These are phyloP conservation scores for Nakazawaea pomicola DNA, from an alignment of 805 yeast species.

Conservation along the genomic window DNA sequence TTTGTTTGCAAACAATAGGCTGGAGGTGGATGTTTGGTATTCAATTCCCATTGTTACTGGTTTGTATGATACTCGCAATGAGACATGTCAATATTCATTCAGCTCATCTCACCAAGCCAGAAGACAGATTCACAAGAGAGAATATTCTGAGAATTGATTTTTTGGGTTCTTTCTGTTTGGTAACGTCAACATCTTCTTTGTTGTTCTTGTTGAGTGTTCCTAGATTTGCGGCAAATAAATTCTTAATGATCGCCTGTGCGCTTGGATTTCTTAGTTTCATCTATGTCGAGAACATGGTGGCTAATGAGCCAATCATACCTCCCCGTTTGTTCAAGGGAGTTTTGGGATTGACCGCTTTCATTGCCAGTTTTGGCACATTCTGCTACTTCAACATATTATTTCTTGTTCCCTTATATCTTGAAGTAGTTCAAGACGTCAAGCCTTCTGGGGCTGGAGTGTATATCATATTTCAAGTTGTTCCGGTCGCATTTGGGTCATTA, in stretches of 20 bases:
- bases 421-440: constrained; percentile 34
- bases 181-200: constrained; percentile 28
- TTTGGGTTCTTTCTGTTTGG: constrained; percentile 33
- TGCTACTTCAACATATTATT: constrained; percentile 31
- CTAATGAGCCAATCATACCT: constrained; percentile 36
- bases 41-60: constrained; percentile 33
- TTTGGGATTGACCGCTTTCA: constrained; percentile 31
- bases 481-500: constrained; percentile 34
- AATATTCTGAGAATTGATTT: constrained; percentile 35
- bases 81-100: constrained; percentile 30
- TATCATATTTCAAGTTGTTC: constrained; percentile 35
- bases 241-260: constrained; percentile 6
- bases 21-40: constrained; percentile 41
- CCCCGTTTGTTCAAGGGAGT: constrained; percentile 32
- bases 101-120: constrained; percentile 21
- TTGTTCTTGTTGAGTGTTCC: constrained; percentile 29
- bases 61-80: constrained; percentile 21
- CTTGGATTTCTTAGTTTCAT: constrained; percentile 20
- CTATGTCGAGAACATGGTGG: constrained; percentile 29
- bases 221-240: neutral
- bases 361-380: constrained; percentile 32
- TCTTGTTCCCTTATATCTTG: constrained; percentile 36
- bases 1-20: constrained; percentile 32
- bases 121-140: constrained; percentile 25
- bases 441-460: constrained; percentile 34